A percentile compares a stretch with the other conserved stretches of the same genome.
Evolutionary conservation across 306 rosid genomes (phyloP).

Genomic region (Ziziphus jujuba): DNA sequence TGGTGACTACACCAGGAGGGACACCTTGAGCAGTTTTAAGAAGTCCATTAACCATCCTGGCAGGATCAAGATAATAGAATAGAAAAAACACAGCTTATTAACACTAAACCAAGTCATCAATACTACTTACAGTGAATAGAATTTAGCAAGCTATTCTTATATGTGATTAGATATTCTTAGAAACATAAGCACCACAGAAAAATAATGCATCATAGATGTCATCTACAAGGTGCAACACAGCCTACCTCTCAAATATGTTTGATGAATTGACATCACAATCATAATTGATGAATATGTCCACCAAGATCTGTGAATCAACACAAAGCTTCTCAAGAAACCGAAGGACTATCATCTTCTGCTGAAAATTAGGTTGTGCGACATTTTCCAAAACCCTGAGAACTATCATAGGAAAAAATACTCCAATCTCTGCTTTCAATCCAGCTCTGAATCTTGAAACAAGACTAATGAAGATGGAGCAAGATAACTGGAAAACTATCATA

Average conservation of each 20-base stretch:
- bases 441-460: conserved; percentile 97
- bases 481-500: conserved; percentile 91
- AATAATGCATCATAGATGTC: conserved; percentile 10
- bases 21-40: conserved; percentile 99
- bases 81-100: conserved; percentile 19
- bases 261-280: conserved; percentile 99
- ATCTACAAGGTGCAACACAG: conserved; percentile 18
- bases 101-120: conserved; percentile 23
- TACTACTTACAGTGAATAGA: conserved; percentile 6
- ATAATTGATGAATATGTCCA: conserved; percentile 92
- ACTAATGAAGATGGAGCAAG: conserved; percentile 98
- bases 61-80: conserved; percentile 25
- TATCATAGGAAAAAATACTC: conserved; percentile 99
- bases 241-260: conserved; percentile 98
- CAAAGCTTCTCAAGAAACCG: conserved; percentile 92
- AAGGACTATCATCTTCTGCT: conserved; percentile 98
- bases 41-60: conserved; percentile 99
- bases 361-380: conserved; percentile 96
- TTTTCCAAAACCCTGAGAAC: conserved; percentile 97
- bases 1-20: conserved; percentile 89
- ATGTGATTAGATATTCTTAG: conserved; percentile 25
- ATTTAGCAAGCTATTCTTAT: conserved; percentile 1
- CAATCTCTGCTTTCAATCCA: conserved; percentile 98
- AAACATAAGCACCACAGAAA: conserved; percentile 8
- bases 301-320: conserved; percentile 93